A percentile compares a stretch with the other conserved stretches of the same genome.
These are phyloP conservation scores for Mycena crocata DNA, from an alignment of 768 basidiomycete genomes.

Conservation along the genomic window DNA sequence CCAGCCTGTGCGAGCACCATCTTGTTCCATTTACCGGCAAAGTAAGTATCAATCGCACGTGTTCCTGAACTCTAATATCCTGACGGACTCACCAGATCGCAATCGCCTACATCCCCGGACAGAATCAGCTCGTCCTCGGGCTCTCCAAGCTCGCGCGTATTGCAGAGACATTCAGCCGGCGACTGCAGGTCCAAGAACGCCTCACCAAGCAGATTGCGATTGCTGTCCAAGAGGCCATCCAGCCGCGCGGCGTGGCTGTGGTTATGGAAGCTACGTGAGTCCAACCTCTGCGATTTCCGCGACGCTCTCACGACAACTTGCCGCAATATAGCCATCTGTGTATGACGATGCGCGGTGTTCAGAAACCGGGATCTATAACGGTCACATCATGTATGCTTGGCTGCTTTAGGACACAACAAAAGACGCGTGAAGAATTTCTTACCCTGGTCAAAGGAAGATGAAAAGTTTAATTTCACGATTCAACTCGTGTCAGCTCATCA, in stretches of 20 bases:
- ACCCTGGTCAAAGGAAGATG: slow-evolving; percentile 75
- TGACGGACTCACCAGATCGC: slow-evolving; percentile 72
- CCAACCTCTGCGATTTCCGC: slow-evolving; percentile 20
- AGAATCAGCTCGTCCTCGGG: slow-evolving; percentile 90
- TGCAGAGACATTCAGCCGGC: slow-evolving; percentile 95
- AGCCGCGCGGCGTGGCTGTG: slow-evolving; percentile 97
- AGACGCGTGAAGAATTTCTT: slow-evolving; percentile 97
- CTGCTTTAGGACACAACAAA: slow-evolving; percentile 98
- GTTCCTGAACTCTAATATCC: slow-evolving; percentile 37
- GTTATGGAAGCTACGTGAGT: slow-evolving; percentile 98
- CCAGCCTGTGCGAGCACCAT: slow-evolving; percentile 98
- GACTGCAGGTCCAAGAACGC: slow-evolving; percentile 97
- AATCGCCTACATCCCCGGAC: slow-evolving; percentile 91
- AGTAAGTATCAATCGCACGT: slow-evolving; percentile 62
- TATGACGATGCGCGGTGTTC: slow-evolving; percentile 99
- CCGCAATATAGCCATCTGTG: slow-evolving; percentile 81
- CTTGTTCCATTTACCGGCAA: slow-evolving; percentile 98
- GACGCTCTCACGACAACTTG: slow-evolving; percentile 28
- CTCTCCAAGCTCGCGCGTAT: slow-evolving; percentile 97
- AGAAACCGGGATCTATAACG: slow-evolving; percentile 96
- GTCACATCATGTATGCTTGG: slow-evolving; percentile 98
- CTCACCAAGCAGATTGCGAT: slow-evolving; percentile 97
- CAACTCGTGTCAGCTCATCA: slow-evolving; percentile 40
- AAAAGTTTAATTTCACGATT: slow-evolving; percentile 49
- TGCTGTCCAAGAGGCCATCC: slow-evolving; percentile 98